Conservation (phyloP, 23 red algal genomes). For the Gracilaria caudata region DNA sequence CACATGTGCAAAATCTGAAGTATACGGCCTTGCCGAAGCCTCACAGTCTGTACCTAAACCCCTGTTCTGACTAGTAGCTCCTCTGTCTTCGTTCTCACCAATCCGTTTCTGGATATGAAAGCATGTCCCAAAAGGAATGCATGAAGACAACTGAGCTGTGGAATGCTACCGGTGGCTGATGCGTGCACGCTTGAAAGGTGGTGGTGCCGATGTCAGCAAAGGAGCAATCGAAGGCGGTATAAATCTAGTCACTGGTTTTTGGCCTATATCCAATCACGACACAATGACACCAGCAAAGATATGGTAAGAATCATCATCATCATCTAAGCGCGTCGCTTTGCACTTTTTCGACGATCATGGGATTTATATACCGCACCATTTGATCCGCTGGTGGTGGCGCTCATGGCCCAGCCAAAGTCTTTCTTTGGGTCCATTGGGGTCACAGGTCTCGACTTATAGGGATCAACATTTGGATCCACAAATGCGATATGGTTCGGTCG, state of each 20-base stretch:
- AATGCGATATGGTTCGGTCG: conserved; percentile 67
- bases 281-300: conserved; percentile 29
- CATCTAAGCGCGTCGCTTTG: conserved; percentile 50
- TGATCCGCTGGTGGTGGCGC: conserved; percentile 44
- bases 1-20: background rate
- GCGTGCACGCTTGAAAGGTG: conserved; percentile 45
- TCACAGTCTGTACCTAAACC: background rate
- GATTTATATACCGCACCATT: conserved; percentile 56
- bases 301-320: conserved; percentile 33
- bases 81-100: too few relatives aligned
- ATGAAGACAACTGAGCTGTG: background rate
- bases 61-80: background rate
- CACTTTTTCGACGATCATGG: conserved; percentile 50
- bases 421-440: conserved; percentile 84
- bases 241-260: conserved; percentile 28
- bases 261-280: conserved; percentile 18
- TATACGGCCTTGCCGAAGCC: background rate
- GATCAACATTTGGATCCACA: conserved; percentile 73
- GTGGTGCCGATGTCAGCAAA: conserved; percentile 2
- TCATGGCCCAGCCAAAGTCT: conserved; percentile 86
- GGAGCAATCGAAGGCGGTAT: conserved; percentile 27
- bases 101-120: background rate
- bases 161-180: conserved; percentile 11
- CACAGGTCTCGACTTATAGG: conserved; percentile 79
- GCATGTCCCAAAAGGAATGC: background rate